These are phyloP conservation scores for Mucor mucedo DNA, from an alignment of 371 early-diverging fungal species.

Conservation along the genomic window DNA sequence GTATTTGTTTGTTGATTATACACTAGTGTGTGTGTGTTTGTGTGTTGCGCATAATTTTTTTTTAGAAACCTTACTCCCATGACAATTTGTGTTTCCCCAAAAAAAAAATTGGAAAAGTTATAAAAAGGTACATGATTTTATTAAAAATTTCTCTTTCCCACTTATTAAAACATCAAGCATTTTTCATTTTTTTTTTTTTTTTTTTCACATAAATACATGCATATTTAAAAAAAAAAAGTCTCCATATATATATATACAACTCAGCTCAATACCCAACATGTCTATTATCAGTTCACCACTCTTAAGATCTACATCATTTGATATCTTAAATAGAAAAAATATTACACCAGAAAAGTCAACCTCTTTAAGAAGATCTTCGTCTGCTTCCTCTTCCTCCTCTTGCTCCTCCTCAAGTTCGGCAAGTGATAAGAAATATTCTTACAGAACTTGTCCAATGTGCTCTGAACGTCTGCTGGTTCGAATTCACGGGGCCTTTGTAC, in stretches of 20 bases:
- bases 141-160: too few species aligned
- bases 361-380: slow-evolving; percentile 17
- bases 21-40: slow-evolving; percentile 1
- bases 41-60: not conserved
- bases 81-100: slow-evolving; percentile 16
- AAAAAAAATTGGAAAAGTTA: not conserved
- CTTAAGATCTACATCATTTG: slow-evolving; percentile 18
- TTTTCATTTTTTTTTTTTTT: not conserved
- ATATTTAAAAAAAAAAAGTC: not conserved
- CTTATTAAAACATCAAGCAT: not conserved
- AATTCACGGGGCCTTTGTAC: slow-evolving; percentile 53
- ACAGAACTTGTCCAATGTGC: slow-evolving; percentile 54
- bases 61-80: slow-evolving; percentile 18
- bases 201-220: slow-evolving; percentile 4
- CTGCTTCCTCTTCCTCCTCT: slow-evolving; percentile 13
- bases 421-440: slow-evolving; percentile 37
- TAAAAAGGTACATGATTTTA: slow-evolving; percentile 8
- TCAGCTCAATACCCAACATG: slow-evolving; percentile 7
- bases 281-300: slow-evolving; percentile 19
- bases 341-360: slow-evolving; percentile 6
- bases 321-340: slow-evolving; percentile 13
- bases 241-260: not conserved
- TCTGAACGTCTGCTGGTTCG: slow-evolving; percentile 52
- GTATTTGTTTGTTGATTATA: slow-evolving; percentile 5
- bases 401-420: slow-evolving; percentile 3